phyloP scores from a whole-genome alignment of 2,329 filamentous ascomycete genomes.

The Nemania serpens region DNA sequence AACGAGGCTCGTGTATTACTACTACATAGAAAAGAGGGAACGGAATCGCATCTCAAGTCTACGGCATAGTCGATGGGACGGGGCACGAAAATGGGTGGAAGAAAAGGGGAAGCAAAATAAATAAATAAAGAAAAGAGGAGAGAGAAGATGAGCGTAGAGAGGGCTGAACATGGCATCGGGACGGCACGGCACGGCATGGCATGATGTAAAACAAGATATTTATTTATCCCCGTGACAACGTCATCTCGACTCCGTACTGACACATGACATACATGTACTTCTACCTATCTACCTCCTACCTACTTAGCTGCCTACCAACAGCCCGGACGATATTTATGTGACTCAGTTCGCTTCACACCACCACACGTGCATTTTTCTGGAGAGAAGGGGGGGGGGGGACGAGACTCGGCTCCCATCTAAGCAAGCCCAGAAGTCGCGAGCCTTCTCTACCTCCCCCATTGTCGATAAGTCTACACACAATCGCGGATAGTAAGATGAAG shows the following conservation, averaged over 20 bases:
- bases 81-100: neutral
- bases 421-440: no score
- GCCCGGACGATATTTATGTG: no score
- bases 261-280: neutral
- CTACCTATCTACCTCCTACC: no score
- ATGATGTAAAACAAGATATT: conserved; percentile 4
- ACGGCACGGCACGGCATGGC: neutral
- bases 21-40: neutral
- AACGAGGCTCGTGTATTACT: conserved; percentile 17
- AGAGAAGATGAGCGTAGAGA: no score
- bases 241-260: conserved; percentile 1
- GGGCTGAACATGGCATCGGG: conserved; percentile 27
- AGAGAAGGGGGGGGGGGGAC: no score
- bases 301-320: no score
- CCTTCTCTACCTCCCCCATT: no score
- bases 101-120: neutral
- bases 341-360: no score
- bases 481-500: no score
- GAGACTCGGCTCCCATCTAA: no score
- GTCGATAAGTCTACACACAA: no score
- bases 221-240: neutral
- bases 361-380: no score
- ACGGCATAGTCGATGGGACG: neutral
- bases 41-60: conserved; percentile 12
- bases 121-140: neutral